Conservation (phyloP, 352 stramenopile genomes). For the Phytophthora podocarpi region DNA sequence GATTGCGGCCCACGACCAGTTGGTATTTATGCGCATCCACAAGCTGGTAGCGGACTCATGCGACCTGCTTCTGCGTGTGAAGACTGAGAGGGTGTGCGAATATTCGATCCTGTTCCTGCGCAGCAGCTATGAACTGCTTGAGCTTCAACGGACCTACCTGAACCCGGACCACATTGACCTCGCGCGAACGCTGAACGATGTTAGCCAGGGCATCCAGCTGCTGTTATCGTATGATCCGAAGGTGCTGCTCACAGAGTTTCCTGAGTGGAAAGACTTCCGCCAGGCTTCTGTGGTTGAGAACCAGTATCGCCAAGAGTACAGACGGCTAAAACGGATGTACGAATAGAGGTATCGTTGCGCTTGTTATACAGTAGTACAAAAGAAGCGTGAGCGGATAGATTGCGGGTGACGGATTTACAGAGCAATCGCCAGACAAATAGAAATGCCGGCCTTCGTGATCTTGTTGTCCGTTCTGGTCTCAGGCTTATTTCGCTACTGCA, state of each 20-base stretch:
- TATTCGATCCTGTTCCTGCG: constrained; percentile 89
- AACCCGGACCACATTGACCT: constrained; percentile 93
- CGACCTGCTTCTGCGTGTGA: constrained; percentile 77
- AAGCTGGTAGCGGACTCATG: constrained; percentile 92
- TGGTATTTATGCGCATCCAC: constrained; percentile 91
- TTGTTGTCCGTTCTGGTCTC: constrained; percentile 6
- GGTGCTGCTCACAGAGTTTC: constrained; percentile 84
- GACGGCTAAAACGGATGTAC: constrained; percentile 92
- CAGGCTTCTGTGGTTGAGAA: constrained; percentile 91
- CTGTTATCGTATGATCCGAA: constrained; percentile 88
- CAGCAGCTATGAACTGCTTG: constrained; percentile 86
- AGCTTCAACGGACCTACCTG: constrained; percentile 84
- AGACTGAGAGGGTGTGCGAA: constrained; percentile 71
- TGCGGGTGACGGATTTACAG: background rate
- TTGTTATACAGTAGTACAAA: constrained; percentile 34
- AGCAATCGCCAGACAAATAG: constrained; percentile 16
- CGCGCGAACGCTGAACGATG: constrained; percentile 90
- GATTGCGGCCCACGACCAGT: constrained; percentile 83
- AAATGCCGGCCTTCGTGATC: constrained; percentile 10
- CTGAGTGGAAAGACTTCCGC: constrained; percentile 87
- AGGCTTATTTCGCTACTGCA: background rate
- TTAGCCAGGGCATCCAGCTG: constrained; percentile 91
- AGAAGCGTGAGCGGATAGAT: background rate
- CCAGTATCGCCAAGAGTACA: constrained; percentile 89
- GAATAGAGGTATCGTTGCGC: constrained; percentile 55